Evolutionary conservation across 1,139 yeast species (phyloP), one percentile per base, ranked within the genome.

Genomic region (Geotrichum phurueaensis): DNA sequence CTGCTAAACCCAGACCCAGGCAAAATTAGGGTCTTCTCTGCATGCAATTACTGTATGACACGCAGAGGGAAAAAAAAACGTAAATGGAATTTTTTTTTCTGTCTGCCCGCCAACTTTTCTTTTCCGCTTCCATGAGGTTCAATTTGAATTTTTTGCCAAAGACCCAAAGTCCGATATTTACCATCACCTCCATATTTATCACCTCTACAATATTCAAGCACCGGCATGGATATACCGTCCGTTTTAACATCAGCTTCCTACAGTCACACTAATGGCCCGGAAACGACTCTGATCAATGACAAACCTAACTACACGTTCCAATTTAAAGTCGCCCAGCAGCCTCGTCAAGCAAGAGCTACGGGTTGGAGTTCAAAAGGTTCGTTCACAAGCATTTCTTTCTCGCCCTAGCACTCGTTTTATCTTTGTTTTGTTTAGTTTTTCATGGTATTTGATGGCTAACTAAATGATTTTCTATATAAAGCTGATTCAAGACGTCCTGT

Each of bases 401-500:
- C 9, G n/a, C 9, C 5, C 10, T 39, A 39, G n/a, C 10, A 2
- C 1, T n/a, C 20, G 43, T 25, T 43, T 31, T 9, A 10, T 5
- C 23, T 15, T 39, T 18, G 39, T 48, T 33, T 15, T 48, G 9
- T 31, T 13, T 18, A 13, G 9, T 27, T 33, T 43, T 29, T 52
- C 25, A 22, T 52, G 31, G 31, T 27, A 27, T 0, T 5, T 27
- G 5, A 27, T 18, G 7, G 12, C 25, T 52, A 23, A n/a, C 48
- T 52, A 6, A n/a, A 12, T 60, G 59, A 53, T 61, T 48, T 45
- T 23, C 31, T 29, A 15, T 18, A 18, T 22, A 20, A 27, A 66
- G 70, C 71, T 39, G 74, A 71, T 58, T 70, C 74, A 5, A 58
- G 74, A 33, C 65, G 74, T n/a, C 74, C 74, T 1, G 73, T 71